phyloP scores from a whole-genome alignment of 1,139 yeast species.

The Dujonia santamariae region DNA sequence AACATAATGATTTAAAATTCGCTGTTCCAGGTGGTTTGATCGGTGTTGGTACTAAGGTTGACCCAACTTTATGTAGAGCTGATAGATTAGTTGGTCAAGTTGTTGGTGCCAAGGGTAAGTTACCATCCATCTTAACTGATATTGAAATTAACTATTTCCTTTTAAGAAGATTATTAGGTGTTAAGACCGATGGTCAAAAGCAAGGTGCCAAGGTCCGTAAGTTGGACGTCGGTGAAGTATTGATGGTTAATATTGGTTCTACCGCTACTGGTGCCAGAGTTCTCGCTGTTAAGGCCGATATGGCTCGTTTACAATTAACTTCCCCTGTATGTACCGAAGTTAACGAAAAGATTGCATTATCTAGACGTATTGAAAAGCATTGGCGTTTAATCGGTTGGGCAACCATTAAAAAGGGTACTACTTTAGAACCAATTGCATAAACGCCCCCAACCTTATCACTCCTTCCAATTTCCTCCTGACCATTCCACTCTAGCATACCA shows the following conservation, averaged over 20 bases:
- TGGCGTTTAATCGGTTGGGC: conserved; percentile 99
- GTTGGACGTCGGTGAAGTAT: conserved; percentile 89
- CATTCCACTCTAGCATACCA: not conserved
- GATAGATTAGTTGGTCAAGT: conserved; percentile 99
- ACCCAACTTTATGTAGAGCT: conserved; percentile 98
- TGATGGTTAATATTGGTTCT: conserved; percentile 99
- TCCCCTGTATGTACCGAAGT: conserved; percentile 99
- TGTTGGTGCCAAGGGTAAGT: conserved; percentile 93
- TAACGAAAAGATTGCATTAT: conserved; percentile 96
- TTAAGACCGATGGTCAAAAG: conserved; percentile 96
- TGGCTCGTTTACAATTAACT: conserved; percentile 96
- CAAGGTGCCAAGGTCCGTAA: conserved; percentile 93
- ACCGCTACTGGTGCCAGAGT: conserved; percentile 99
- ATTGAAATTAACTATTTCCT: conserved; percentile 96
- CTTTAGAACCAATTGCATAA: conserved; percentile 64
- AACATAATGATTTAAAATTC: conserved; percentile 93
- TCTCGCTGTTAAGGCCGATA: conserved; percentile 96
- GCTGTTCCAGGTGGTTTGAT: conserved; percentile 99
- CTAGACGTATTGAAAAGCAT: conserved; percentile 99
- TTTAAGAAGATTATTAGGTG: conserved; percentile 95
- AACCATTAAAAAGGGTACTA: conserved; percentile 92
- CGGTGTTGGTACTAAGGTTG: conserved; percentile 99
- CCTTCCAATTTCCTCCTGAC: not conserved
- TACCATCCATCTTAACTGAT: conserved; percentile 95
- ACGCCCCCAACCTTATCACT: not conserved